These are phyloP conservation scores for Corynascus novoguineensis DNA, from an alignment of 495 filamentous ascomycete genomes.

Conservation along the genomic window DNA sequence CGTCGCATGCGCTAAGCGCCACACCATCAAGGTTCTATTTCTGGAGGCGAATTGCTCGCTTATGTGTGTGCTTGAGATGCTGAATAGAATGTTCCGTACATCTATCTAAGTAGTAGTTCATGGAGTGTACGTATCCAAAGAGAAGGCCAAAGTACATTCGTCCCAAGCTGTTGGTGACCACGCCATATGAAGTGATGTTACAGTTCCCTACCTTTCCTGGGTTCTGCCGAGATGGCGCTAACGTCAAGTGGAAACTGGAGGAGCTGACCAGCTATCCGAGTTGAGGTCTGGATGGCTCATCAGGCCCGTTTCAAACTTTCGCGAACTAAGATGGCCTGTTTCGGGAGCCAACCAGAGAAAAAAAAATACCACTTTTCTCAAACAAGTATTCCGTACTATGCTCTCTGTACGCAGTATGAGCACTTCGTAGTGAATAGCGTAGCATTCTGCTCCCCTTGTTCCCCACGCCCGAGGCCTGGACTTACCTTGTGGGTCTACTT, in stretches of 20 bases:
- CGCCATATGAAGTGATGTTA: slow-evolving; percentile 12
- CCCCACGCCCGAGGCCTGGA: neutral
- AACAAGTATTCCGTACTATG: neutral
- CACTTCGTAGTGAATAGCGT: no score
- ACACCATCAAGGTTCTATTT: slow-evolving; percentile 1
- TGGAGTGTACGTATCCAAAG: no score
- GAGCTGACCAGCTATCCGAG: neutral
- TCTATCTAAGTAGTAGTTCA: no score
- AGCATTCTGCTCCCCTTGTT: no score
- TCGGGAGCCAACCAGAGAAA: neutral
- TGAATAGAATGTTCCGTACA: neutral
- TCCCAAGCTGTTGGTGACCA: slow-evolving; percentile 14
- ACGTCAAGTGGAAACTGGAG: neutral
- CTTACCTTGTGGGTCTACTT: neutral
- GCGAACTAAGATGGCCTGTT: neutral
- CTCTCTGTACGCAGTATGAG: no score
- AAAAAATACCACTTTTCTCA: neutral
- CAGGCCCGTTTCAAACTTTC: neutral
- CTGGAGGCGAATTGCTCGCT: neutral
- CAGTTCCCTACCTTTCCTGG: neutral
- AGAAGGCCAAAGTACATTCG: neutral
- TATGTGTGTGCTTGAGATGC: neutral
- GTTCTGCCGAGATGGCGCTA: neutral
- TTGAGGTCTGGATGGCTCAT: neutral
- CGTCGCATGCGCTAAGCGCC: neutral